Base-by-base conservation (phyloP, 306 rosid species). In the Albizia julibrissin region DNA sequence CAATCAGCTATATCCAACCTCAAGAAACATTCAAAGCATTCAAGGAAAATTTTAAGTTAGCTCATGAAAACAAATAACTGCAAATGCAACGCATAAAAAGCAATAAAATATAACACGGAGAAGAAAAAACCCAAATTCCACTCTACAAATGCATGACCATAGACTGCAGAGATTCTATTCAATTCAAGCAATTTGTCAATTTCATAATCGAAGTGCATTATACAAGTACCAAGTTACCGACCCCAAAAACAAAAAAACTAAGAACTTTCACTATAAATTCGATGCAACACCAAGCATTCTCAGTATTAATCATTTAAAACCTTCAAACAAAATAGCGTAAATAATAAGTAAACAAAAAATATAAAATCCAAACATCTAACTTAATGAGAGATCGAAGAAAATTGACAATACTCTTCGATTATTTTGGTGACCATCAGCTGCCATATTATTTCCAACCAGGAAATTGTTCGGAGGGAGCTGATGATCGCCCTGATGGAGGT, bases 341-440 rank as follows among this genome's bases (percentile, higher is more conserved):
- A 58, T 58, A 58, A 58, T 58, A 22, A 58, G 27, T 58, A 58
- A n/a, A 58, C 64, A 8, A n/a, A 12, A 10, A 10, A 24, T 24
- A 79, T 19, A 37, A 68, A 68, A 34, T 9, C 46, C 47, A 16
- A 54, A 37, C 34, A 37, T 54, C 3, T 52, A 29, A 69, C 18
- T 10, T 15, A 61, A 49, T 8, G 39, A 5, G 66, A 46, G 85
- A 87, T 83, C 85, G 46, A 74, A 59, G 67, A 88, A 54, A 73
- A 81, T 62, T 44, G 56, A 68, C 59, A 54, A 66, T 89, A 92
- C 97, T 92, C 91, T 85, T 74, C 91, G 87, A 74, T 74, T 84
- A 81, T 81, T 86, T 33, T 86, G 71, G 79, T 49, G 42, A 82
- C 83, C 93, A 84, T 72, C 78, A 54, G 39, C 83, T 34, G 80